Base-by-base conservation (phyloP, 2,329 filamentous ascomycete species). In the Colletotrichum sp. region DNA sequence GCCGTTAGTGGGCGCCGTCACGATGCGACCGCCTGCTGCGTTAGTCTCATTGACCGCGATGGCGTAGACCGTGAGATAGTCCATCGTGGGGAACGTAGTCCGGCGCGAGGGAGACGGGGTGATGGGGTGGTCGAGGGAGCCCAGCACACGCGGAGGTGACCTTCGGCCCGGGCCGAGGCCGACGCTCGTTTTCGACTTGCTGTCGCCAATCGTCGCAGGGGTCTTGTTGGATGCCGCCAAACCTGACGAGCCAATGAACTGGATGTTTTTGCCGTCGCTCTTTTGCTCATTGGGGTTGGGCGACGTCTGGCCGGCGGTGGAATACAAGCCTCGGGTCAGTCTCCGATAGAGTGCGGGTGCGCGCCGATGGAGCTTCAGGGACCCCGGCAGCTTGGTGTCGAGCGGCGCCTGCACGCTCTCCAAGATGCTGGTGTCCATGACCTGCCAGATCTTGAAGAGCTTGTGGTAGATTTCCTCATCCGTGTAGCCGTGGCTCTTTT, bases 31-130 rank as follows among this genome's bases (percentile, higher is more conserved):
- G 15, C 88, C 88, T 0, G 85, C 86, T 3, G 88, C 88, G 71
- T 89, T 89, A n/a, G 88, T 89, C 80, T 89, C 88, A 77, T 89
- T 89, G 28, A 89, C 88, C 0, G 88, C 88, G 24, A 89, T 89
- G 52, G 88, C 88, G 74, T 89, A 89, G 1, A 89, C 87, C 2
- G 86, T 86, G 10, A 89, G 79, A 71, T 89, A 87, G 72, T 89
- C 88, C 87, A 89, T 88, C 6, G 87, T 86, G 5, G 87, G 87
- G 71, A 89, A 87, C 1, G 86, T 84, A 6, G 87, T 88, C 9
- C 88, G 86, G 2, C 87, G 86, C 2, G 80, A 79, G 2, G 87
- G 88, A 2, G 87, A 86, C 1, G 88, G 88, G 70, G 85, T 80
- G 60, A 89, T 84, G 6, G 87, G 87, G 58, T 89, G 88, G 55